Evolutionary conservation across 192 early-diverging fungal species (phyloP).

Genomic region (Backusella luteola): DNA sequence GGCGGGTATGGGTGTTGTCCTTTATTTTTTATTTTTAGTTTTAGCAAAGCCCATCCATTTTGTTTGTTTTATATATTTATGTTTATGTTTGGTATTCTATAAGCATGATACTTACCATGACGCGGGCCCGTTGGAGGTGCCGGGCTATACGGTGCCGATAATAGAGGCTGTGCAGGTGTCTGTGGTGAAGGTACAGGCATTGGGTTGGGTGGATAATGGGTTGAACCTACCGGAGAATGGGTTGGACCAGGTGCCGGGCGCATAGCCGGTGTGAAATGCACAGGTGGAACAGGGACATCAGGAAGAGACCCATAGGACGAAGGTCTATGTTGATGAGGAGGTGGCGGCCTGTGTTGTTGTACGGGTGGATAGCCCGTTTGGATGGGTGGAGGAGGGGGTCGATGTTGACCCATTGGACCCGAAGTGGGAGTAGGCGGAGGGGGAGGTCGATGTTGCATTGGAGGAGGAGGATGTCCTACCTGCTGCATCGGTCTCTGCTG

Average conservation of each 20-base stretch:
- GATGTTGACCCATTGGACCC: background rate
- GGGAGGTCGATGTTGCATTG: conserved; percentile 3
- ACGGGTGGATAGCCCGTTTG: background rate
- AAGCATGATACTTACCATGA: conserved; percentile 7
- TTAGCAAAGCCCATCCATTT: background rate
- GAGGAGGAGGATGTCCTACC: background rate
- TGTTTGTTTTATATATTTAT: background rate
- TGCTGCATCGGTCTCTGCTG: background rate
- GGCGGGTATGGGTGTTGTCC: background rate
- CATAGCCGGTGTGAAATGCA: background rate
- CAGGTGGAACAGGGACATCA: background rate
- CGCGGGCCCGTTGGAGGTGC: background rate
- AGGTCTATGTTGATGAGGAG: background rate
- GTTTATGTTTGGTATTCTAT: background rate
- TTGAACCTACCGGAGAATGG: background rate
- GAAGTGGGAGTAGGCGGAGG: background rate
- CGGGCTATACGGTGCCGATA: conserved; percentile 10
- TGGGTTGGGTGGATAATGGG: conserved; percentile 7
- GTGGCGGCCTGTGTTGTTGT: background rate
- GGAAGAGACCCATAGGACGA: background rate
- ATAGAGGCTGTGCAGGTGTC: background rate
- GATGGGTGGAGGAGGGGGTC: background rate
- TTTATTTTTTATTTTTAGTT: background rate
- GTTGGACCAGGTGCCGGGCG: background rate
- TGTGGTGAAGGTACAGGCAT: conserved; percentile 5